These are phyloP conservation scores for Haplosporangium sp. DNA, from an alignment of 371 early-diverging fungal species.

Conservation along the genomic window DNA sequence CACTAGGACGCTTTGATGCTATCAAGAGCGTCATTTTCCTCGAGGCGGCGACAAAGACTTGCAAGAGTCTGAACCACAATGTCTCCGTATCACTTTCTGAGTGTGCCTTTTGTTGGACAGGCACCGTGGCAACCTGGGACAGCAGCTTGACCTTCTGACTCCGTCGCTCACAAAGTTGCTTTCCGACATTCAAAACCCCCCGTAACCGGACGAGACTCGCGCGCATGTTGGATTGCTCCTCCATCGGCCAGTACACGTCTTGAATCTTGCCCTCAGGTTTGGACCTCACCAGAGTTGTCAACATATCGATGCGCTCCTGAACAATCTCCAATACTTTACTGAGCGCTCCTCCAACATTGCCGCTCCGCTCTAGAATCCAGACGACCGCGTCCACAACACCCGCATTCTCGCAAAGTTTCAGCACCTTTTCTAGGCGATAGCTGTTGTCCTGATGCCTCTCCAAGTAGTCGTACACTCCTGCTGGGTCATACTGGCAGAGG, in stretches of 20 bases:
- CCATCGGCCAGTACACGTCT: conserved; percentile 63
- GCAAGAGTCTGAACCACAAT: conserved; percentile 77
- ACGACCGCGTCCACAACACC: conserved; percentile 78
- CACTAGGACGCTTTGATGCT: conserved; percentile 12
- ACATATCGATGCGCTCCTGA: conserved; percentile 59
- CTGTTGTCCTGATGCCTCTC: conserved; percentile 68
- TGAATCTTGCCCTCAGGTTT: conserved; percentile 39
- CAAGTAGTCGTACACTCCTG: conserved; percentile 72
- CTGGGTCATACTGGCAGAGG: conserved; percentile 76
- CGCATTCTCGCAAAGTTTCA: conserved; percentile 66
- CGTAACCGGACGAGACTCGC: conserved; percentile 67
- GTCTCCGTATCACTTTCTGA: conserved; percentile 64
- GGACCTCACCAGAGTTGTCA: conserved; percentile 59
- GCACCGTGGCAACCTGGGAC: conserved; percentile 26
- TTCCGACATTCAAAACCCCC: conserved; percentile 71
- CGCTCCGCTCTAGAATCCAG: conserved; percentile 82
- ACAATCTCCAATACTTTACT: conserved; percentile 73
- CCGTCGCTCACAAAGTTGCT: conserved; percentile 66
- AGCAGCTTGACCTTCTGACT: conserved; percentile 57
- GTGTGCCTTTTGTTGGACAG: conserved; percentile 17
- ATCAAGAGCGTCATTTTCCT: conserved; percentile 55
- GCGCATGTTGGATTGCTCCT: conserved; percentile 63
- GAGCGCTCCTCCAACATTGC: conserved; percentile 75
- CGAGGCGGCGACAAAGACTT: conserved; percentile 61
- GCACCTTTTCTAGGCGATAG: conserved; percentile 67